Evolutionary conservation across 164 flowering plant genomes (phyloP), one percentile per base, ranked within the genome.

Genomic region (Aristolochia contorta): DNA sequence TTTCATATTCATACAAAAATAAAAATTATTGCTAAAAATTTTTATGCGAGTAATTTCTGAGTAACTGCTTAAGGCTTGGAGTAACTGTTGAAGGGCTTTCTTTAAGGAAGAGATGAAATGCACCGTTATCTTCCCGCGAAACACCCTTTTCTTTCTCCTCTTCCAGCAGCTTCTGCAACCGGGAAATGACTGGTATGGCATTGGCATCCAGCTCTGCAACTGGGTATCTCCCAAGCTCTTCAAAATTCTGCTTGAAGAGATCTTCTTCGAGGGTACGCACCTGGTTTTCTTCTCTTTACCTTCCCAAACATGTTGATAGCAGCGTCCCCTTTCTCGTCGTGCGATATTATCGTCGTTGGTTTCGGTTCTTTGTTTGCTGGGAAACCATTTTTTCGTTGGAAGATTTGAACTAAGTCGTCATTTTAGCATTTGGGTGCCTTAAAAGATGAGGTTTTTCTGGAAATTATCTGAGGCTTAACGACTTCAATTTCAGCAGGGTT

Each of bases 81-180:
- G n/a, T n/a, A n/a, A n/a, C n/a, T n/a, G n/a, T n/a, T n/a, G n/a
- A 49, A 49, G 53, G 19, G 53, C 53, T 49, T 27, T 27, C 30
- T n/a, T n/a, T n/a, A 27, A 27, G 30, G 30, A 5, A 18, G 1
- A 20, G 16, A 49, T 5, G 53, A 77, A 37, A 37, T 37, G 43
- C 43, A 37, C 64, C 69, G 78, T 71, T 78, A 80, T 82, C 81
- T 74, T 71, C 79, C 76, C 77, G 82, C 77, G 72, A 60, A 74
- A 45, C 68, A 6, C 60, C 30, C 5, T 27, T 27, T 49, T 55
- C 59, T 22, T 60, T 24, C 58, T 56, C 30, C 25, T 61, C 23
- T 56, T 45, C 63, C 54, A 18, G 14, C 54, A 24, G 33, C 33
- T 24, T 37, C 43, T 37, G 43, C 43, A 37, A 37, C 43, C 1